Evolutionary conservation across 1,284 basidiomycete genomes (phyloP).

Genomic region (Malassezia japonica): DNA sequence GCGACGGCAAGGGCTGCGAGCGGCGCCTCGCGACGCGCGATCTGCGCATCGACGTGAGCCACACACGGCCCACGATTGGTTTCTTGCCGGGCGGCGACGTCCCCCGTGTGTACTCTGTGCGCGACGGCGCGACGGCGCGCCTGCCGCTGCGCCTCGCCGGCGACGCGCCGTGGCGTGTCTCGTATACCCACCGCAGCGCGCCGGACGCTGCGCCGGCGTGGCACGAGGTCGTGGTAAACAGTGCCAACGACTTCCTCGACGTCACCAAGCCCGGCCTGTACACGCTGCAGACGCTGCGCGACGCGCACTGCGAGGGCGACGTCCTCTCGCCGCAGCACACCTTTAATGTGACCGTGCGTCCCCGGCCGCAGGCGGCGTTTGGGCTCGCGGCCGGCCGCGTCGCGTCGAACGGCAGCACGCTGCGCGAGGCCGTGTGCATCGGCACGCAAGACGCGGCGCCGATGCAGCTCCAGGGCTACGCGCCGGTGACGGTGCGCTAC

Average conservation of each 20-base stretch:
- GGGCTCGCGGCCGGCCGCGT: constrained; percentile 21
- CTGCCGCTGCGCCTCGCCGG: constrained; percentile 46
- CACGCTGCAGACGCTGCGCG: constrained; percentile 63
- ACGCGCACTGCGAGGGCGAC: constrained; percentile 72
- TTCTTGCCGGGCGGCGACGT: constrained; percentile 58
- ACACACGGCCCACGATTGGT: constrained; percentile 73
- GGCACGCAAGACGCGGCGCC: constrained; percentile 68
- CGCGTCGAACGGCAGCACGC: constrained; percentile 35
- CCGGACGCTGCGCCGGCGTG: constrained; percentile 28
- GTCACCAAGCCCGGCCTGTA: constrained; percentile 67
- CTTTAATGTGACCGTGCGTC: constrained; percentile 66
- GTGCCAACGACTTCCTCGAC: constrained; percentile 62
- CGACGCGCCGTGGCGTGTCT: constrained; percentile 55
- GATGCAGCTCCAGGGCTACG: constrained; percentile 63
- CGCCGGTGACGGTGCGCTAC: constrained; percentile 26
- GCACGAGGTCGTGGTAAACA: constrained; percentile 54
- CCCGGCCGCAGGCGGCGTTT: constrained; percentile 55
- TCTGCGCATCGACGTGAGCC: constrained; percentile 76
- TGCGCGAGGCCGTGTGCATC: constrained; percentile 69
- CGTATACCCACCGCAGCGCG: constrained; percentile 55
- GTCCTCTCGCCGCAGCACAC: constrained; percentile 58
- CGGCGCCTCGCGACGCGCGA: constrained; percentile 66
- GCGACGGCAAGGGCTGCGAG: constrained; percentile 80
- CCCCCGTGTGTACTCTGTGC: constrained; percentile 55
- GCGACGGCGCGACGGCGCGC: constrained; percentile 63